phyloP scores from a whole-genome alignment of 495 filamentous ascomycete genomes.

The Penicillium chermesinum region DNA sequence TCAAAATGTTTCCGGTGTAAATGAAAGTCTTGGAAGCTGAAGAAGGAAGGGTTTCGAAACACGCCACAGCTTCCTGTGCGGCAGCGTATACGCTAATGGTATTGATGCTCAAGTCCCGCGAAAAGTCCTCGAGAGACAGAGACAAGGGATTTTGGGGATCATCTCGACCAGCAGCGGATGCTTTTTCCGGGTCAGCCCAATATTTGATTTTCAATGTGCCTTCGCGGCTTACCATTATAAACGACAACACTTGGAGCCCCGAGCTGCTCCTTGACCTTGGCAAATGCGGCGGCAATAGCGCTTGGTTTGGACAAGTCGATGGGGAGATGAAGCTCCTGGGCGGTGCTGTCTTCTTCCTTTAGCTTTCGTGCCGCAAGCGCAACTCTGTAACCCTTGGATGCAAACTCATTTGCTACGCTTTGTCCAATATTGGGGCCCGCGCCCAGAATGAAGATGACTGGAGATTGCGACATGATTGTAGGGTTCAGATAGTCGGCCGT shows the following conservation, averaged over 20 bases:
- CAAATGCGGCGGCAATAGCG: conserved; percentile 30
- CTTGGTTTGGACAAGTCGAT: conserved; percentile 38
- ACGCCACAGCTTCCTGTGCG: conserved; percentile 37
- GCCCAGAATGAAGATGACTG: conserved; percentile 42
- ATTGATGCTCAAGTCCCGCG: conserved; percentile 38
- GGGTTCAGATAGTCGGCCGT: too few species aligned
- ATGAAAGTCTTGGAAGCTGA: conserved; percentile 40
- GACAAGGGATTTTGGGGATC: conserved; percentile 28
- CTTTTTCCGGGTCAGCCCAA: too few species aligned
- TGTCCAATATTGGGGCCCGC: conserved; percentile 40
- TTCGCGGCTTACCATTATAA: conserved; percentile 41
- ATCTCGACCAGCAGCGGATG: conserved; percentile 11
- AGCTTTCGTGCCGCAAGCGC: conserved; percentile 31
- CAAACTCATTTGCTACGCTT: conserved; percentile 31
- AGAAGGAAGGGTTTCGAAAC: conserved; percentile 33
- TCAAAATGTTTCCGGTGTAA: conserved; percentile 46
- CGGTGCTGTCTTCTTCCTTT: conserved; percentile 31
- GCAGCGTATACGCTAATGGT: conserved; percentile 40
- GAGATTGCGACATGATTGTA: too few species aligned
- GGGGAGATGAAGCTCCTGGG: conserved; percentile 30
- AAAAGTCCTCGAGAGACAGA: conserved; percentile 31
- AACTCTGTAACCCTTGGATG: conserved; percentile 43
- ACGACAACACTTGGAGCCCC: conserved; percentile 46
- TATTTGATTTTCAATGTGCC: too few species aligned
- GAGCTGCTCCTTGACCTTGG: conserved; percentile 29